Conservation (phyloP, 352 stramenopile genomes). For the Pythium periplocum region DNA sequence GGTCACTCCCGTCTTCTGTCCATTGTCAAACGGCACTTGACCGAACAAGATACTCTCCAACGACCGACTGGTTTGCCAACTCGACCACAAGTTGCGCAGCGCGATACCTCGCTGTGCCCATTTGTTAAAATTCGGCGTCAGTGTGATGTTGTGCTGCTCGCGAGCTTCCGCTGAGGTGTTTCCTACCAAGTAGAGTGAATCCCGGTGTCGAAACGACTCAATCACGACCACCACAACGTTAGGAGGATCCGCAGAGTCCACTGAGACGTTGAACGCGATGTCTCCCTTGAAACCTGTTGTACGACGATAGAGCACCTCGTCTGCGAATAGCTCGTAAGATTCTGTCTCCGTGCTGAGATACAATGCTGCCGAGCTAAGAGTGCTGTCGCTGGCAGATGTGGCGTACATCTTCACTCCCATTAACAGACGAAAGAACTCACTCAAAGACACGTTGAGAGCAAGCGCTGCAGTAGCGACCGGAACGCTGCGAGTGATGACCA, state of each 20-base stretch:
- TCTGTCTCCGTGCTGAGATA: slow-evolving; percentile 39
- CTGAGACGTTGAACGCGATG: slow-evolving; percentile 32
- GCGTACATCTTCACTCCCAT: slow-evolving; percentile 4
- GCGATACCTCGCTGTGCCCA: slow-evolving; percentile 42
- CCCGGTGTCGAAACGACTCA: slow-evolving; percentile 48
- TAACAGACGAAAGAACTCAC: slow-evolving; percentile 7
- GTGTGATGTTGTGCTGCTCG: slow-evolving; percentile 29
- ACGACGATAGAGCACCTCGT: slow-evolving; percentile 33
- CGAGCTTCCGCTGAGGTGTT: slow-evolving; percentile 18
- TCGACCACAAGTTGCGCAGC: slow-evolving; percentile 59
- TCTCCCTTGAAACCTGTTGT: slow-evolving; percentile 38
- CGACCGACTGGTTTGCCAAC: slow-evolving; percentile 49
- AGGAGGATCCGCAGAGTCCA: slow-evolving; percentile 26
- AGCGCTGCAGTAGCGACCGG: too few relatives aligned
- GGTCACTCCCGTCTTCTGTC: slow-evolving; percentile 29
- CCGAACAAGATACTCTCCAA: slow-evolving; percentile 50
- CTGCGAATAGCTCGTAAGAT: slow-evolving; percentile 29
- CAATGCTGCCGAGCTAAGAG: slow-evolving; percentile 2
- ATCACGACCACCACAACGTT: slow-evolving; percentile 50
- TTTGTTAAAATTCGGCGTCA: slow-evolving; percentile 44
- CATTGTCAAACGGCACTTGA: slow-evolving; percentile 38
- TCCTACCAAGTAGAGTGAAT: slow-evolving; percentile 44
- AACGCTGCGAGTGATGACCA: slow-evolving; percentile 6
- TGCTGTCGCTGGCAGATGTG: neutral
- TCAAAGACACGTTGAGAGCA: slow-evolving; percentile 12